A percentile compares a stretch with the other conserved stretches of the same genome.
Evolutionary conservation across 257 asterid genomes (phyloP).

Genomic region (Nicotiana tabacum): DNA sequence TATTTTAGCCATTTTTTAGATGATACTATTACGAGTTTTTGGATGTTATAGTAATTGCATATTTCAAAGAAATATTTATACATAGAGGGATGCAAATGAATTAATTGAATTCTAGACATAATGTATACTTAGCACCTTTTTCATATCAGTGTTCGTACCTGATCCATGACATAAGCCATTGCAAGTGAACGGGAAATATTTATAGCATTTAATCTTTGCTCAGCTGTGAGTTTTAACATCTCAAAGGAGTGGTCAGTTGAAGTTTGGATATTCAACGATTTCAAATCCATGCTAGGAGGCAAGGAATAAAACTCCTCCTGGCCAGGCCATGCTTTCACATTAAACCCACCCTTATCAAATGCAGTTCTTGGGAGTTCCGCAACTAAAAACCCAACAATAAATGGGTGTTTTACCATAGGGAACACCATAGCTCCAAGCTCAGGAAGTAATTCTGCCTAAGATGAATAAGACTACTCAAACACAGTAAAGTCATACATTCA

Average conservation of each 20-base stretch:
- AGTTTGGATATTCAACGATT: constrained; percentile 36
- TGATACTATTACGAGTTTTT: not conserved
- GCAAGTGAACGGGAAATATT: constrained; percentile 79
- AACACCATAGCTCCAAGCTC: constrained; percentile 84
- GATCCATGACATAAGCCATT: constrained; percentile 95
- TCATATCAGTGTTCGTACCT: constrained; percentile 40
- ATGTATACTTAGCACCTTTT: not conserved
- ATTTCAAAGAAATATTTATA: not conserved
- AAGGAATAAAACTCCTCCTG: constrained; percentile 37
- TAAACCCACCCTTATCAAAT: constrained; percentile 37
- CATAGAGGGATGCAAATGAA: not conserved
- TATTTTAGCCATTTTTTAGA: not conserved
- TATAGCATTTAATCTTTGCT: constrained; percentile 68
- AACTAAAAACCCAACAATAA: constrained; percentile 90
- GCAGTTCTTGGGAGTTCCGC: constrained; percentile 67
- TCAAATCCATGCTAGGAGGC: constrained; percentile 36
- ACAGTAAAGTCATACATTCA: constrained; percentile 19
- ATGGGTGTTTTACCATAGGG: constrained; percentile 91
- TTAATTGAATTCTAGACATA: not conserved
- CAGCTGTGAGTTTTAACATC: constrained; percentile 43
- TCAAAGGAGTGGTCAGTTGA: constrained; percentile 35
- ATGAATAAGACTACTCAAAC: constrained; percentile 21
- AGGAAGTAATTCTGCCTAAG: constrained; percentile 76
- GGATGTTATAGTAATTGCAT: not conserved
- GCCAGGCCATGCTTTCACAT: constrained; percentile 29